These are phyloP conservation scores for Floccularia luteovirens DNA, from an alignment of 768 basidiomycete genomes.

Conservation along the genomic window DNA sequence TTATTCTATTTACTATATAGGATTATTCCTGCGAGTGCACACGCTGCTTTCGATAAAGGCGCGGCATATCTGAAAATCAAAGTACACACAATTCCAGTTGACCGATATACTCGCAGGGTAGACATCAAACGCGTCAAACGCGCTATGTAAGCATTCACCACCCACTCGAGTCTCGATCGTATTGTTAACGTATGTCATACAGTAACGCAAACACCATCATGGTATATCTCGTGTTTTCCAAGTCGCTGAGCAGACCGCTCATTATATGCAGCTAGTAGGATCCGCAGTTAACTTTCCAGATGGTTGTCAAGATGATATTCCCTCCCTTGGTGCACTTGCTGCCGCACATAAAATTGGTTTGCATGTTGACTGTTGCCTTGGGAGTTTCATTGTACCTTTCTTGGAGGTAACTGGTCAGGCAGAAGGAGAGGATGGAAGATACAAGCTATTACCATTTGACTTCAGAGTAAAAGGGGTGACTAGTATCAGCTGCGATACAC, in stretches of 20 bases:
- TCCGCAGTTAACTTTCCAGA: constrained; percentile 85
- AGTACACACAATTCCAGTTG: constrained; percentile 79
- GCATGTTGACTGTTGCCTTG: constrained; percentile 94
- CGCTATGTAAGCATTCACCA: constrained; percentile 66
- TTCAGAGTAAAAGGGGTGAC: constrained; percentile 90
- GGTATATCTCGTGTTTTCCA: constrained; percentile 28
- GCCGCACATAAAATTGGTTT: constrained; percentile 69
- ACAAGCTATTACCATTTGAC: constrained; percentile 70
- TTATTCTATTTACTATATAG: constrained; percentile 25
- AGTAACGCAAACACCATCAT: constrained; percentile 89
- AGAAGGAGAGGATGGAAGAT: constrained; percentile 43
- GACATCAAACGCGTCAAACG: constrained; percentile 70
- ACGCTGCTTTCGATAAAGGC: constrained; percentile 95
- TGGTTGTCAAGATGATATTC: constrained; percentile 83
- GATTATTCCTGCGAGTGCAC: constrained; percentile 77
- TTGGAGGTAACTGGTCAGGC: constrained; percentile 73
- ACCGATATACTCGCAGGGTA: constrained; percentile 69
- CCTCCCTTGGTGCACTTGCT: constrained; percentile 70
- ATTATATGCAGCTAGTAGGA: constrained; percentile 57
- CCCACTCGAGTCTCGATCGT: not conserved
- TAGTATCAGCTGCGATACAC: constrained; percentile 92
- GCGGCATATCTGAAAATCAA: constrained; percentile 86
- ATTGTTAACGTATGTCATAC: constrained; percentile 3
- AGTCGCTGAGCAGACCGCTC: not conserved
- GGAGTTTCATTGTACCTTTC: constrained; percentile 92